Percentiles rank a stretch among this genome's conserved stretches.
These are phyloP conservation scores for Mesotaenium endlicherianum DNA, from an alignment of 139 green algal species.

Conservation along the genomic window DNA sequence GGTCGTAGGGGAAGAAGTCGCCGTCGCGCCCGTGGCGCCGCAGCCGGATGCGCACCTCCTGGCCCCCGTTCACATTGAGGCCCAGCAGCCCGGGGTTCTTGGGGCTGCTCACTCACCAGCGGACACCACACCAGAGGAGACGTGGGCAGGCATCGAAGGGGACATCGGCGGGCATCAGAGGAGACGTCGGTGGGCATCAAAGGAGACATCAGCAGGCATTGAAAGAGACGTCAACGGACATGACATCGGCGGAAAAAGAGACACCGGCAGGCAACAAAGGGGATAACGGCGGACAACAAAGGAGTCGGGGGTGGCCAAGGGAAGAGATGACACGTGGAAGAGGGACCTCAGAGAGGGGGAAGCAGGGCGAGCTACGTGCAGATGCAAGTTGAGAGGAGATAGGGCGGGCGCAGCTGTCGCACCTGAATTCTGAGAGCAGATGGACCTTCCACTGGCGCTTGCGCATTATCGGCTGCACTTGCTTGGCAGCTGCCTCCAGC, in stretches of 20 bases:
- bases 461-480: slow-evolving; percentile 86
- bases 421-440: slow-evolving; percentile 72
- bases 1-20: slow-evolving; percentile 71
- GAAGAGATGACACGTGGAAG: background rate
- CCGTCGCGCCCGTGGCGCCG: slow-evolving; percentile 9
- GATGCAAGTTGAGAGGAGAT: no score
- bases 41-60: slow-evolving; percentile 52
- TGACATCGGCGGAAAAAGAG: background rate
- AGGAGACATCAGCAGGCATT: no score
- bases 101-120: no score
- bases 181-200: no score
- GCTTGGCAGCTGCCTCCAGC: slow-evolving; percentile 61
- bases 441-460: slow-evolving; percentile 63
- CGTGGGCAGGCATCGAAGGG: no score
- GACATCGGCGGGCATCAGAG: no score
- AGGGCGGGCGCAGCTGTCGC: background rate
- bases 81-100: slow-evolving; percentile 63
- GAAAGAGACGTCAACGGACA: background rate
- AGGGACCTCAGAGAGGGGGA: background rate
- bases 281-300: background rate
- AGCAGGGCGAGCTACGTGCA: background rate
- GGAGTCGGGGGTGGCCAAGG: background rate
- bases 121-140: no score
- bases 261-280: background rate
- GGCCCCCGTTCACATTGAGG: slow-evolving; percentile 57